Evolutionary conservation across 2,329 filamentous ascomycete genomes (phyloP), one percentile per base, ranked within the genome.

Genomic region (Alternaria sp.): DNA sequence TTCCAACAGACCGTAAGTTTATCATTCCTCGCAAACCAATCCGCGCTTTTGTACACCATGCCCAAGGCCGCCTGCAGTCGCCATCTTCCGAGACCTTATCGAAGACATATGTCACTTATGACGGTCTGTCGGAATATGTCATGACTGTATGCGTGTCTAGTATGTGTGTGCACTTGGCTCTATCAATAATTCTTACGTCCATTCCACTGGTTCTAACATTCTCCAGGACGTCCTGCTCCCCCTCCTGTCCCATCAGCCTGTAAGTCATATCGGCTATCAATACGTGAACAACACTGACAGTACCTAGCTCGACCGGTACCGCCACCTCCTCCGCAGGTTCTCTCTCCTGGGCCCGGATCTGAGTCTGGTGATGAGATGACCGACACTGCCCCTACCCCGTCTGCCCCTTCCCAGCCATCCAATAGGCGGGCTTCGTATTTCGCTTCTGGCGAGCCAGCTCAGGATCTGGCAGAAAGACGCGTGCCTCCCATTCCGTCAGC

Each of bases 301-400:
- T 32, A 50, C 5, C 13, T 30, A 93, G 91, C 87, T 71, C 91
- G 90, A 52, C 88, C 90, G 49, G 83, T 85, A 2, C 87, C 87
- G 54, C 82, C 86, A 43, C 81, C 85, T 36, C 83, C 86, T 43
- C 82, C 85, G 28, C 83, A 83, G 46, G 76, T 87, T 15, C 84
- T 86, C 51, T 92, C 92, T 44, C 89, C 89, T 49, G 93, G 89
- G 61, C 86, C 91, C 64, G 93, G 93, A 28, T 96, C 93, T 2
- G 92, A 91, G 77, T 96, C 94, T 46, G 94, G 96, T 71, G 94
- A 97, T 77, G 95, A 97, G 78, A 83, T 93, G 72, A 76, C 81
- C 26, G 79, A 79, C 13, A 77, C 77, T 30, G 65, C 70, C 3
- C 67, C 63, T 32, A 72, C 68, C 13, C 76, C 78, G 21, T 71